These are phyloP conservation scores for Talaromyces atroroseus DNA, from an alignment of 2,329 filamentous ascomycete species.

Conservation along the genomic window DNA sequence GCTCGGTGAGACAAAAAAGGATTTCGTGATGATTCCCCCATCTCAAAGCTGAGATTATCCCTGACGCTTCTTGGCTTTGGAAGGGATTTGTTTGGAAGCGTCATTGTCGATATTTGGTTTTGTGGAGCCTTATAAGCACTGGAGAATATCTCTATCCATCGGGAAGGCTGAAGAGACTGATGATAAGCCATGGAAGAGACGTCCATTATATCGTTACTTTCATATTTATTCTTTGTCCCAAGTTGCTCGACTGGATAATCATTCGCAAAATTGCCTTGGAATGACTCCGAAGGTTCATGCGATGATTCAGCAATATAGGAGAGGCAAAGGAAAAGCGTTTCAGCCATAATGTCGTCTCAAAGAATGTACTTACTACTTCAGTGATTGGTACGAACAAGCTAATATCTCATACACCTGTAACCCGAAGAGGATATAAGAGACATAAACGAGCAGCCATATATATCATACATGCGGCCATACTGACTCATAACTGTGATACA, in stretches of 20 bases:
- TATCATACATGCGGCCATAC: background rate
- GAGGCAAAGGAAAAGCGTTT: background rate
- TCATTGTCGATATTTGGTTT: background rate
- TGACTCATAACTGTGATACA: background rate
- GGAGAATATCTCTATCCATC: background rate
- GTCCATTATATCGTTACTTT: background rate
- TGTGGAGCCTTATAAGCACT: background rate
- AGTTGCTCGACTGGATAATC: background rate
- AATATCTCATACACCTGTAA: background rate
- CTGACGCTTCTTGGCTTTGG: background rate
- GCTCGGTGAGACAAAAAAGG: background rate
- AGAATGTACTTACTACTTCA: background rate
- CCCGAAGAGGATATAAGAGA: background rate
- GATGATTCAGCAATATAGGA: conserved; percentile 5
- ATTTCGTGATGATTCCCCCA: background rate
- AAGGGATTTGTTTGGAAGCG: background rate
- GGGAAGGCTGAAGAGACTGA: background rate
- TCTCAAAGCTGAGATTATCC: background rate
- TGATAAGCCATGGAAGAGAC: background rate
- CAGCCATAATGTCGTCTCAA: background rate
- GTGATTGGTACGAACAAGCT: background rate
- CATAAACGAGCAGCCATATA: background rate
- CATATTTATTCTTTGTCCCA: background rate
- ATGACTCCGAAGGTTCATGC: background rate
- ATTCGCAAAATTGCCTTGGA: background rate